phyloP scores from a whole-genome alignment of 2,329 filamentous ascomycete genomes.

The Colletotrichum filicis region DNA sequence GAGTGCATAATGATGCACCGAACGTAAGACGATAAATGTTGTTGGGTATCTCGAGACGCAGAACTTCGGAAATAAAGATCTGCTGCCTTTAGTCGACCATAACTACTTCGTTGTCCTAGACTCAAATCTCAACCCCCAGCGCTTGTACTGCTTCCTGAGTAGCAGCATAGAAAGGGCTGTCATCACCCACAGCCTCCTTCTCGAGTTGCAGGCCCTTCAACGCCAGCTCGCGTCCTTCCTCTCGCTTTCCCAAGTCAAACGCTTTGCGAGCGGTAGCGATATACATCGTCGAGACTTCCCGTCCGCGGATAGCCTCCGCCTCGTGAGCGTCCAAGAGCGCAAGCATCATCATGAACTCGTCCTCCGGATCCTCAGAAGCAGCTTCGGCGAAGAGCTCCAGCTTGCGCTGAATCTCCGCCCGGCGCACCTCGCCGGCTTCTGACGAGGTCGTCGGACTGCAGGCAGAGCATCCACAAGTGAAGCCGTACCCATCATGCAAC shows the following conservation, averaged over 20 bases:
- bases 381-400: constrained; percentile 9
- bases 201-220: constrained; percentile 21
- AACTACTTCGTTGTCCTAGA: background rate
- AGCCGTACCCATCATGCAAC: constrained; percentile 15
- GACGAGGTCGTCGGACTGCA: constrained; percentile 1
- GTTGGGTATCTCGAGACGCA: no score
- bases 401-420: background rate
- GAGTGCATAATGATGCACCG: no score
- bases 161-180: constrained; percentile 25
- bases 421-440: constrained; percentile 8
- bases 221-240: constrained; percentile 1
- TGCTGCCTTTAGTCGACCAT: no score
- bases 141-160: background rate
- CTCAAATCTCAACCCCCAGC: background rate
- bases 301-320: constrained; percentile 14
- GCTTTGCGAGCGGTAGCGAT: constrained; percentile 17
- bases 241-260: background rate
- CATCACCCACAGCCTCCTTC: constrained; percentile 27
- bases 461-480: constrained; percentile 16
- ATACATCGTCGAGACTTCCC: constrained; percentile 26
- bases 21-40: no score
- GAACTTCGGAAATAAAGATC: no score
- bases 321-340: constrained; percentile 19
- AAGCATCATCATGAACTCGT: constrained; percentile 19
- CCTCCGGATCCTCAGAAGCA: background rate